phyloP scores from a whole-genome alignment of 257 asterid species.

The Apocynum venetum region DNA sequence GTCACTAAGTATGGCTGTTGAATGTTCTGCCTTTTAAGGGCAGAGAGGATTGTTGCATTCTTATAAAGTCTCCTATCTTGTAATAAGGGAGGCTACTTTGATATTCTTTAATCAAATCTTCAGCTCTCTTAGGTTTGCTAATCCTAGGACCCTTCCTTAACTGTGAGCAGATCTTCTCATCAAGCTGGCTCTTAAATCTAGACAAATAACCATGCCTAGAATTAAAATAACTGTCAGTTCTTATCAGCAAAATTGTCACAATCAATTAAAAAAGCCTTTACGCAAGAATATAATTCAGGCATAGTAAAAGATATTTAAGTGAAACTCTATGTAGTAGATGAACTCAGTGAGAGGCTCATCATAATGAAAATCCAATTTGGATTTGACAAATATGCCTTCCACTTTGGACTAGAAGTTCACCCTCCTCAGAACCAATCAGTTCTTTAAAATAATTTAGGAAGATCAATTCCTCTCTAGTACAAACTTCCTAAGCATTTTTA shows the following conservation, averaged over 20 bases:
- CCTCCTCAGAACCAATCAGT: not conserved
- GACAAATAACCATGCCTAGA: not conserved
- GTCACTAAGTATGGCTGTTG: not conserved
- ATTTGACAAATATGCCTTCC: not conserved
- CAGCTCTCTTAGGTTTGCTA: too few relatives aligned
- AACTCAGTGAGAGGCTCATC: not conserved
- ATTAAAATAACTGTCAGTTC: not conserved
- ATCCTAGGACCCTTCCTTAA: too few relatives aligned
- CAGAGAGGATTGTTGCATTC: too few relatives aligned
- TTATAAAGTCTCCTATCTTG: too few relatives aligned
- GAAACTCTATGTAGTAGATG: not conserved
- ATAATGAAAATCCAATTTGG: not conserved
- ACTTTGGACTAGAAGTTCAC: not conserved
- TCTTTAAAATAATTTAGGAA: not conserved
- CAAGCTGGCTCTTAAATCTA: not conserved
- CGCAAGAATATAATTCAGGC: not conserved
- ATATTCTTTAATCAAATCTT: too few relatives aligned
- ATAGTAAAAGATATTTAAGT: not conserved
- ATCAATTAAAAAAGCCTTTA: not conserved
- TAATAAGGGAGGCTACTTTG: too few relatives aligned
- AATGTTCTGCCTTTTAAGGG: not conserved
- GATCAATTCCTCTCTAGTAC: not conserved
- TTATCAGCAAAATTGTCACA: not conserved
- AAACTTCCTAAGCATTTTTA: not conserved
- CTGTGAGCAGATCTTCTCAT: too few relatives aligned